Conservation (phyloP, 2,329 filamentous ascomycete species). For the Cercospora nicotianae region DNA sequence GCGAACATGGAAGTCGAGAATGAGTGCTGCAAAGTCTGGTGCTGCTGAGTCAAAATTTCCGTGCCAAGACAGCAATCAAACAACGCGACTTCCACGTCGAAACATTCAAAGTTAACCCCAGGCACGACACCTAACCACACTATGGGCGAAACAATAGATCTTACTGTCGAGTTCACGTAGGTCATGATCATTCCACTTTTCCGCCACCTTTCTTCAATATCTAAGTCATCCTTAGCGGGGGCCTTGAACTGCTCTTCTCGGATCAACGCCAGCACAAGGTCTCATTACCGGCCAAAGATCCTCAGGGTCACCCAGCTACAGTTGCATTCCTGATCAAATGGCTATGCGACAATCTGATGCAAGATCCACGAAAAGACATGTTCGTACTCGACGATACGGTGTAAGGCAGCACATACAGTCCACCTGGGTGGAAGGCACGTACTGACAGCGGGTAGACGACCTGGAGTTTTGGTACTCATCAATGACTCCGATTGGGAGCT, state of each 20-base stretch:
- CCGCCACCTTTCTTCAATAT: neutral
- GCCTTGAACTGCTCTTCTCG: conserved; percentile 90
- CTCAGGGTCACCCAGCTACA: conserved; percentile 62
- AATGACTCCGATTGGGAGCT: conserved; percentile 99
- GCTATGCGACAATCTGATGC: conserved; percentile 80
- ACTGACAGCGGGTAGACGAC: conserved; percentile 61
- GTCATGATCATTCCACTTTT: conserved; percentile 28
- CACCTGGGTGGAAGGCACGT: neutral
- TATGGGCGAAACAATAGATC: conserved; percentile 46
- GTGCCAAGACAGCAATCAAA: conserved; percentile 6
- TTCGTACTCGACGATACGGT: conserved; percentile 86
- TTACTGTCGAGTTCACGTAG: conserved; percentile 75
- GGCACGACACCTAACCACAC: neutral
- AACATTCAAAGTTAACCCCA: neutral
- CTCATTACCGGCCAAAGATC: conserved; percentile 63
- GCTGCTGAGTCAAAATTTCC: conserved; percentile 5
- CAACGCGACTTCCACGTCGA: neutral
- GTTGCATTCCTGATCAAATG: conserved; percentile 75
- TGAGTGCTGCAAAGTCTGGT: neutral
- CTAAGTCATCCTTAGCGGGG: conserved; percentile 59
- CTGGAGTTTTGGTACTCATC: conserved; percentile 92
- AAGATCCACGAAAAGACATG: conserved; percentile 78
- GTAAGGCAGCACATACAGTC: conserved; percentile 48
- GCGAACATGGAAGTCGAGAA: neutral
- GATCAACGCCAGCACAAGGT: conserved; percentile 74